Evolutionary conservation across 805 yeast genomes (phyloP), one percentile per base, ranked within the genome.

Genomic region (Schwanniomyces pseudopolymorphus): DNA sequence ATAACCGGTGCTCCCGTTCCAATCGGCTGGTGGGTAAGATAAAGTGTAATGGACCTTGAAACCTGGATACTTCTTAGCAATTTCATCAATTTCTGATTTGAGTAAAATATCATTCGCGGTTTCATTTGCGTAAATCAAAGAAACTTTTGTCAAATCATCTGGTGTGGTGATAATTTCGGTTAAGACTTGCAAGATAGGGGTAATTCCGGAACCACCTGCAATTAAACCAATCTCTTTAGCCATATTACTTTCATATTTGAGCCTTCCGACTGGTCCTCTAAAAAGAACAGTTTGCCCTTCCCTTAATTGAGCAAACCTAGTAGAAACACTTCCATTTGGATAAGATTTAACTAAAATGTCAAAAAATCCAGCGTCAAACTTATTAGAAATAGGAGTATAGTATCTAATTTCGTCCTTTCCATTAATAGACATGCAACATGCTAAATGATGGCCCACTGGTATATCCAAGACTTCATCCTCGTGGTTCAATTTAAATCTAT

Each of bases 191-290:
- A 87, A 76, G 68, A 89, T 83, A 33, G 97, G 97, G 7, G 97
- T 89, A 52, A 91, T 85, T 43, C 97, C 96, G 0, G 92, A 81
- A 16, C 96, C 96, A 54, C 94, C 96, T 6, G 91, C 92, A 55
- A 87, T 74, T 69, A 87, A 75, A 16, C 83, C 82, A 47, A 87
- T 73, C 49, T 82, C 79, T 50, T 77, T 77, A 35, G 82, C 84
- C 70, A 80, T 77, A 59, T 85, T 85, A 21, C 75, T 55, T 35
- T 58, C 47, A 61, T 84, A 85, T 27, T 79, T 64, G 65, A 87
- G 80, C 61, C 84, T 77, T 13, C 95, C 94, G 42, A 86, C 86
- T 14, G 94, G 90, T 1, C 96, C 96, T 63, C 82, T 80, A 58
- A 87, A 86, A 50, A 79, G 78, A 16, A 86, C 87, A 17, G 77